Percentiles rank a stretch among this genome's conserved stretches.
Conservation (phyloP, 106 monocot species). For the Amphibolis antarctica region DNA sequence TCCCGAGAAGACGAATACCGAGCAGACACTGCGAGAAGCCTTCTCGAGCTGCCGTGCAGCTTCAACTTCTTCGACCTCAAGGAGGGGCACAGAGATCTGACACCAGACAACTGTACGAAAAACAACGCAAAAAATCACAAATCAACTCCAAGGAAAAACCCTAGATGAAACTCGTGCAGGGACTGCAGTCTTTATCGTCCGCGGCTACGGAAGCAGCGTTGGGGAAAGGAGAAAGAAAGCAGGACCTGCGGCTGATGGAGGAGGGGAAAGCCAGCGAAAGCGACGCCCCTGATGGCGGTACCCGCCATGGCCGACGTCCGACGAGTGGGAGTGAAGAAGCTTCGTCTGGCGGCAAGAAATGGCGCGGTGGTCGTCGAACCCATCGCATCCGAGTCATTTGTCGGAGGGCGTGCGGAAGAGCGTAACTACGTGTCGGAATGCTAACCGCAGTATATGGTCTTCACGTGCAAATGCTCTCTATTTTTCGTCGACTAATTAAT, state of each 20-base stretch:
- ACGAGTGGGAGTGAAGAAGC: not conserved
- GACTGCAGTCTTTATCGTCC: not conserved
- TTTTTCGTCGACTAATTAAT: too few relatives aligned
- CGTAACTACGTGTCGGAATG: too few relatives aligned
- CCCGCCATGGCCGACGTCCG: not conserved
- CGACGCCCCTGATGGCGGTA: not conserved
- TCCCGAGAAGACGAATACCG: slow-evolving; percentile 54
- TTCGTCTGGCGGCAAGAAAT: not conserved
- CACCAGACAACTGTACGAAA: not conserved
- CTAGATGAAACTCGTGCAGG: not conserved
- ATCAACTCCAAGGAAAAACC: not conserved
- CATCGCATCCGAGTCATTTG: too few relatives aligned
- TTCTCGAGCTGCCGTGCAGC: not conserved
- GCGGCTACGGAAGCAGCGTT: not conserved
- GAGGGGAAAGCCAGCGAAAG: not conserved
- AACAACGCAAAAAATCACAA: not conserved
- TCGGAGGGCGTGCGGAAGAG: too few relatives aligned
- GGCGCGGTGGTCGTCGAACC: too few relatives aligned
- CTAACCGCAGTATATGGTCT: too few relatives aligned
- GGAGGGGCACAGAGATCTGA: slow-evolving; percentile 3
- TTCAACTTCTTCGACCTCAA: slow-evolving; percentile 6
- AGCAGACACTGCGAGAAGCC: slow-evolving; percentile 22
- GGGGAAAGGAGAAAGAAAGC: too few relatives aligned
- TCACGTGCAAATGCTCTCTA: too few relatives aligned
- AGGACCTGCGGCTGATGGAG: slow-evolving; percentile 3